These are phyloP conservation scores for Alternaria triticina DNA, from an alignment of 2,329 filamentous ascomycete species.

Conservation along the genomic window DNA sequence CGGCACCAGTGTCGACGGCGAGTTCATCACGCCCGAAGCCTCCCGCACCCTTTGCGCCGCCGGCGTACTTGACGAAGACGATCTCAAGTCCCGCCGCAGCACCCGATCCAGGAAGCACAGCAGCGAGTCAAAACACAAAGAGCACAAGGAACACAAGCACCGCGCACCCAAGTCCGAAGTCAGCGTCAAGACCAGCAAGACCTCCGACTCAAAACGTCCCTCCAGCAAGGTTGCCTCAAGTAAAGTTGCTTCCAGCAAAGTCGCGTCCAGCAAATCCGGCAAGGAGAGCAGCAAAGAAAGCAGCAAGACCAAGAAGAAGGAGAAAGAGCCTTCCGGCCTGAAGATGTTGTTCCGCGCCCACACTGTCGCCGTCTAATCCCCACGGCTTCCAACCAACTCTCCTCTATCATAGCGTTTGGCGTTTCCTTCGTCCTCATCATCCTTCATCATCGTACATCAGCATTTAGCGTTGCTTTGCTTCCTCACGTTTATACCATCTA, in stretches of 20 bases:
- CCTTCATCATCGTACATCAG: constrained; percentile 2
- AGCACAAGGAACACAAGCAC: constrained; percentile 35
- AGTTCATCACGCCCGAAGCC: constrained; percentile 68
- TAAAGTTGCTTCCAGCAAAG: constrained; percentile 4
- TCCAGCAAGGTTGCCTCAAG: constrained; percentile 7
- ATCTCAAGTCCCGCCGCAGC: constrained; percentile 51
- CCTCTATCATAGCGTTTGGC: constrained; percentile 20
- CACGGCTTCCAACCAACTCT: neutral
- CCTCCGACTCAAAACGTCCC: constrained; percentile 5
- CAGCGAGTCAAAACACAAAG: constrained; percentile 32
- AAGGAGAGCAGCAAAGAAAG: constrained; percentile 22
- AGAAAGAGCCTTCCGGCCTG: constrained; percentile 52
- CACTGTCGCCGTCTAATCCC: constrained; percentile 24
- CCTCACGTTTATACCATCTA: constrained; percentile 14
- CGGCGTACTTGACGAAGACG: constrained; percentile 56
- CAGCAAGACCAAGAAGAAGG: constrained; percentile 39
- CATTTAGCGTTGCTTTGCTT: constrained; percentile 20
- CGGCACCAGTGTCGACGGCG: constrained; percentile 68
- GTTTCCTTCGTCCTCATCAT: constrained; percentile 1
- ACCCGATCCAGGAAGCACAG: constrained; percentile 25
- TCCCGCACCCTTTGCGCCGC: constrained; percentile 53
- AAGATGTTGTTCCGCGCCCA: constrained; percentile 52
- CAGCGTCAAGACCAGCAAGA: constrained; percentile 33
- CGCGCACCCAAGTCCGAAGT: constrained; percentile 33
- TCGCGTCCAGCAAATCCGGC: constrained; percentile 15